Evolutionary conservation across 352 stramenopile species (phyloP).

Genomic region (Thraustochytrium sp.): DNA sequence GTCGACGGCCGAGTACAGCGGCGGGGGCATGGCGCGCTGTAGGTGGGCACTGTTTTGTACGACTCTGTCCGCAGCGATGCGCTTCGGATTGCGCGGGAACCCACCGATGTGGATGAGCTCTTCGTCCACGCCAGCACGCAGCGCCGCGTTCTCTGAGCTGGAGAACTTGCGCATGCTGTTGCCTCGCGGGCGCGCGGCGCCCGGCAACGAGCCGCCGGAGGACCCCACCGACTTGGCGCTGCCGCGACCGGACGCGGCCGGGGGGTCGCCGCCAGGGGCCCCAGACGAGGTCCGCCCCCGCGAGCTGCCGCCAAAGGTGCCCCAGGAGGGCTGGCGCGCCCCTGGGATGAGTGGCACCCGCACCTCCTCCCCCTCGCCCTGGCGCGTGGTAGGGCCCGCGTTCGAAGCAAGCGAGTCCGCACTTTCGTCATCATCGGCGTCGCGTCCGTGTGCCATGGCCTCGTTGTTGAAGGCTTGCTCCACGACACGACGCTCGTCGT

Average conservation of each 20-base stretch:
- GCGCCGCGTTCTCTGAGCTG: neutral
- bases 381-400: no score
- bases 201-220: neutral
- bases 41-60: neutral
- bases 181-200: neutral
- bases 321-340: neutral
- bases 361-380: no score
- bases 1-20: neutral
- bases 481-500: neutral
- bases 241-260: neutral
- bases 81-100: slow-evolving; percentile 15
- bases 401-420: neutral
- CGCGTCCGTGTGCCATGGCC: neutral
- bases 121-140: slow-evolving; percentile 17
- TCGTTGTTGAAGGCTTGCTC: neutral
- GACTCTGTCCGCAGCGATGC: slow-evolving; percentile 7
- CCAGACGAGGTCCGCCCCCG: no score
- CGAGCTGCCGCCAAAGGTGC: neutral
- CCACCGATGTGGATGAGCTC: neutral
- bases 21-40: neutral
- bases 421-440: neutral
- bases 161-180: neutral
- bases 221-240: neutral
- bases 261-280: no score
- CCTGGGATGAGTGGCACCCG: no score